Conservation (phyloP, 1,284 basidiomycete genomes). For the Pseudozyma thailandica region DNA sequence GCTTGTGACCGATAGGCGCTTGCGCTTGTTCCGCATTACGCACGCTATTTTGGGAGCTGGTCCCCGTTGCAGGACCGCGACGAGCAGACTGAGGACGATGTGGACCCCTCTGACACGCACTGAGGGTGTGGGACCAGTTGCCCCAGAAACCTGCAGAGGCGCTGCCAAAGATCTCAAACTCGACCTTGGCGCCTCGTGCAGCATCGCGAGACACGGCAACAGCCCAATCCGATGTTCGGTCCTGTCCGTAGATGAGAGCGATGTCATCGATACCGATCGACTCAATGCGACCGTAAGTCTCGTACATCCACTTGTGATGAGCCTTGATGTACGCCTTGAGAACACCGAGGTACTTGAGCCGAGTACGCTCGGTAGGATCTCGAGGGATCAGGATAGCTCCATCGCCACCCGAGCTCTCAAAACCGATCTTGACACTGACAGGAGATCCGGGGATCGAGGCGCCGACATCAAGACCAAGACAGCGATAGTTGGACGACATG, state of each 20-base stretch:
- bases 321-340: slow-evolving; percentile 56
- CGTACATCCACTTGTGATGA: slow-evolving; percentile 53
- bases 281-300: slow-evolving; percentile 52
- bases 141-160: slow-evolving; percentile 49
- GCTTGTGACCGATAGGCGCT: slow-evolving; percentile 3
- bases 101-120: slow-evolving; percentile 52
- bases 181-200: slow-evolving; percentile 42
- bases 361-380: slow-evolving; percentile 51
- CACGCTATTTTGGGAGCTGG: neutral
- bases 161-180: slow-evolving; percentile 54
- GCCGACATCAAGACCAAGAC: slow-evolving; percentile 40
- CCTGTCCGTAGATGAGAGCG: slow-evolving; percentile 51
- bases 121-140: slow-evolving; percentile 49
- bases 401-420: slow-evolving; percentile 55
- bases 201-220: slow-evolving; percentile 52
- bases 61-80: neutral
- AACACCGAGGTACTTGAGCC: slow-evolving; percentile 51
- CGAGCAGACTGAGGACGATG: slow-evolving; percentile 25
- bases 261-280: slow-evolving; percentile 52
- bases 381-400: slow-evolving; percentile 57
- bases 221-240: slow-evolving; percentile 58
- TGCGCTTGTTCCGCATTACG: slow-evolving; percentile 13
- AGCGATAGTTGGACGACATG: slow-evolving; percentile 51
- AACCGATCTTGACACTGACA: slow-evolving; percentile 44
- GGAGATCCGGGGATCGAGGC: slow-evolving; percentile 39